These are phyloP conservation scores for Pythium insidiosum DNA, from an alignment of 352 stramenopile species.

Conservation along the genomic window DNA sequence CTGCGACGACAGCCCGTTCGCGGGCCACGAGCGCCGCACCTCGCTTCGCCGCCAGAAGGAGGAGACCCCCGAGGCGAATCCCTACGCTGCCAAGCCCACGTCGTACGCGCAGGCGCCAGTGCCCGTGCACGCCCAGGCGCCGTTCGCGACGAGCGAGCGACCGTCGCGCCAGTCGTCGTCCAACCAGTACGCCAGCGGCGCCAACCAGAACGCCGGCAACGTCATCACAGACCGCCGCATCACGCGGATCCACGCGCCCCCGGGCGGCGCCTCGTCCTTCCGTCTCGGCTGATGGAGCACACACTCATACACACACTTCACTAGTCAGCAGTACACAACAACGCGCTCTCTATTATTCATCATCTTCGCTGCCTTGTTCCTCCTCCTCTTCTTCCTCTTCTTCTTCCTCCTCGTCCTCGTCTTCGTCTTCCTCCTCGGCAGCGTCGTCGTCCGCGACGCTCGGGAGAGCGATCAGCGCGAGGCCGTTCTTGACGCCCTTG, in stretches of 20 bases:
- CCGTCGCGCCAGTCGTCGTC: constrained; percentile 32
- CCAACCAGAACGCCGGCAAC: constrained; percentile 87
- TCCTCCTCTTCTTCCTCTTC: constrained; percentile 24
- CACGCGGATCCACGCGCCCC: constrained; percentile 84
- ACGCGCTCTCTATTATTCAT: no score
- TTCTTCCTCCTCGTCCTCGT: constrained; percentile 11
- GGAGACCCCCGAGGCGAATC: constrained; percentile 44
- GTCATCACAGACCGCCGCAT: constrained; percentile 86
- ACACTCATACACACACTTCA: not conserved
- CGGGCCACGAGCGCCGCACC: constrained; percentile 33
- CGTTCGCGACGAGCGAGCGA: not conserved
- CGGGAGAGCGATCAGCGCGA: constrained; percentile 85
- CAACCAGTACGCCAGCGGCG: constrained; percentile 76
- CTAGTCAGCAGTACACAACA: no score
- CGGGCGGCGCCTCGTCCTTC: constrained; percentile 78
- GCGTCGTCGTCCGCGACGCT: constrained; percentile 29
- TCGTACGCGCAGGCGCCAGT: constrained; percentile 8
- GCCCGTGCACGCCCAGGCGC: constrained; percentile 9
- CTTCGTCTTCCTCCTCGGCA: constrained; percentile 8
- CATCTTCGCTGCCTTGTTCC: constrained; percentile 18
- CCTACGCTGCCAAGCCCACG: constrained; percentile 24
- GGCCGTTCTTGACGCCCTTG: constrained; percentile 84
- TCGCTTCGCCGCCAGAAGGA: constrained; percentile 33
- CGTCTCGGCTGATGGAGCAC: constrained; percentile 36
- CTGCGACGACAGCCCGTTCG: constrained; percentile 32